phyloP scores from a whole-genome alignment of 2,329 filamentous ascomycete genomes.

The Colletotrichum kahawae region DNA sequence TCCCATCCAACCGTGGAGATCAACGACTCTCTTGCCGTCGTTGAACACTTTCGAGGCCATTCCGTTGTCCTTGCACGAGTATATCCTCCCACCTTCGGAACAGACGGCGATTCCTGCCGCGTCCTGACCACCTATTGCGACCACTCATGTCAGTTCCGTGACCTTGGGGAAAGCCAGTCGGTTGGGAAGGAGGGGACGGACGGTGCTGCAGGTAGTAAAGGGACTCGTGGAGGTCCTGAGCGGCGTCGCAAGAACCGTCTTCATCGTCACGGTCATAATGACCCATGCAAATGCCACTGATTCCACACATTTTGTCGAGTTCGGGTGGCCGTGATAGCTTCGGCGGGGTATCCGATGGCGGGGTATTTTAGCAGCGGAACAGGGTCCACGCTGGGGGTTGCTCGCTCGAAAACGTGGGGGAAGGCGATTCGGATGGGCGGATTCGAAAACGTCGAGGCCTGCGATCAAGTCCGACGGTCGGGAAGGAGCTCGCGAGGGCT shows the following conservation, averaged over 20 bases:
- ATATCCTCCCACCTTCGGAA: slow-evolving; percentile 76
- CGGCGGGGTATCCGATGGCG: slow-evolving; percentile 12
- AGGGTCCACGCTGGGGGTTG: slow-evolving; percentile 8
- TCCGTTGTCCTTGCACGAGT: slow-evolving; percentile 89
- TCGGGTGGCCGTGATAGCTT: slow-evolving; percentile 4
- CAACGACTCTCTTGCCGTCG: slow-evolving; percentile 63
- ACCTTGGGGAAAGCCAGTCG: neutral
- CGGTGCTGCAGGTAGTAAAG: slow-evolving; percentile 70
- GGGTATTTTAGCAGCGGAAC: slow-evolving; percentile 3
- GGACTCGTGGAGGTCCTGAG: slow-evolving; percentile 71
- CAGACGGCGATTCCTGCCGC: slow-evolving; percentile 83
- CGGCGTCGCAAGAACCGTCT: slow-evolving; percentile 41
- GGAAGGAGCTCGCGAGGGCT: neutral
- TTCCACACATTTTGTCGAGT: slow-evolving; percentile 12
- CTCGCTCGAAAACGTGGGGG: neutral
- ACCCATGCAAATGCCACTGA: slow-evolving; percentile 9
- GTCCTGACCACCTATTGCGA: slow-evolving; percentile 70
- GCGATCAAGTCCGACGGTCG: neutral
- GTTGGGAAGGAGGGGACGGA: neutral
- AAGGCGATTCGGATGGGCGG: neutral
- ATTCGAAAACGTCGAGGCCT: neutral
- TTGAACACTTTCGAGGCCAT: slow-evolving; percentile 86
- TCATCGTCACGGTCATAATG: slow-evolving; percentile 3
- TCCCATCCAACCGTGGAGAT: slow-evolving; percentile 22
- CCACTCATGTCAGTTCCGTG: neutral